Conservation (phyloP, 2,329 filamentous ascomycete genomes). For the Penicillium digitatum region DNA sequence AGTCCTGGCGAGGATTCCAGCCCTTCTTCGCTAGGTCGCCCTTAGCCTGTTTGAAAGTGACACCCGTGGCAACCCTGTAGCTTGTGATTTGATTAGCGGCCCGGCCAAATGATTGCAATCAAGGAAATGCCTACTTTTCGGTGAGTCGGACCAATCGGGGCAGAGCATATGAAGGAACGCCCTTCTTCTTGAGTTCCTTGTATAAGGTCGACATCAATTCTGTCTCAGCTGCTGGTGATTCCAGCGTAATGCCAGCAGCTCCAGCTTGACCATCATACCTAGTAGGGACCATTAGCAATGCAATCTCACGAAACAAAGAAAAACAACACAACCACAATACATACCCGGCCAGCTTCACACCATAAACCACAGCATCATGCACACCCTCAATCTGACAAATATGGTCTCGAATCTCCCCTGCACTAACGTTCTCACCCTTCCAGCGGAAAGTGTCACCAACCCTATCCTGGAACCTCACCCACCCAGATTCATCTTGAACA, state of each 20-base stretch:
- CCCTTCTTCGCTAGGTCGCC: slow-evolving; percentile 42
- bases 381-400: slow-evolving; percentile 41
- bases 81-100: neutral
- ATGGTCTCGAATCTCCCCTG: slow-evolving; percentile 46
- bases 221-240: slow-evolving; percentile 28
- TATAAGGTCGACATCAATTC: slow-evolving; percentile 41
- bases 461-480: slow-evolving; percentile 46
- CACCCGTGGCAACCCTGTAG: slow-evolving; percentile 43
- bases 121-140: slow-evolving; percentile 38
- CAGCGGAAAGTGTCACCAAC: slow-evolving; percentile 40
- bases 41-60: slow-evolving; percentile 52
- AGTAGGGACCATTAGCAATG: neutral
- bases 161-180: slow-evolving; percentile 46
- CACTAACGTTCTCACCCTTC: slow-evolving; percentile 48
- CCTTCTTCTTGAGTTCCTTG: slow-evolving; percentile 39
- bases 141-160: slow-evolving; percentile 48
- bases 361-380: slow-evolving; percentile 46
- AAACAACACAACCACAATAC: slow-evolving; percentile 2
- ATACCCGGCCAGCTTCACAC: slow-evolving; percentile 41
- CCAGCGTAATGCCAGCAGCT: slow-evolving; percentile 45
- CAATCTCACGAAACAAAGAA: neutral
- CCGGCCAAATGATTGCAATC: neutral
- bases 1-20: slow-evolving; percentile 37
- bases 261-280: slow-evolving; percentile 50
- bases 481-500: slow-evolving; percentile 40